Base-by-base conservation (phyloP, 352 stramenopile species). In the Phytophthora constricta region DNA sequence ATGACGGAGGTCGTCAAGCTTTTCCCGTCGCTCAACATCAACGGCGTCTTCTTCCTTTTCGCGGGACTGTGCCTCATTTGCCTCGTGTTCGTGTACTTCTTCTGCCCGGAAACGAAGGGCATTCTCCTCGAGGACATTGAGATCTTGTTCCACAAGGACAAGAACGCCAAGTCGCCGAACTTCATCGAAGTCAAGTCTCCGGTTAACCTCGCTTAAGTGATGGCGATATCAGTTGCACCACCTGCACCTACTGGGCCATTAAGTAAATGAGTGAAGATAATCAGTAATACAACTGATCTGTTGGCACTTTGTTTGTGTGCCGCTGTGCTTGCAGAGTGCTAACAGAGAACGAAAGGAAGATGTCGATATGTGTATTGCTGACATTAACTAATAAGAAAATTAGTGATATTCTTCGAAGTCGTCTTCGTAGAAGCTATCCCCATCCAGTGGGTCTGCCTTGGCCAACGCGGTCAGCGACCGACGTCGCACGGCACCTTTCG, bases 351-450 rank as follows among this genome's bases (percentile, higher is more conserved):
- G n/a, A n/a, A n/a, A n/a, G n/a, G n/a, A n/a, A n/a, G n/a, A n/a
- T n/a, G n/a, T n/a, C n/a, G n/a, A n/a, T n/a, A n/a, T n/a, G n/a
- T n/a, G n/a, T n/a, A n/a, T n/a, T n/a, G n/a, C n/a, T n/a, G n/a
- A n/a, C n/a, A n/a, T n/a, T n/a, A n/a, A n/a, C n/a, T n/a, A n/a
- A n/a, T n/a, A n/a, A n/a, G n/a, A n/a, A n/a, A n/a, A 7, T 37
- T 11, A 37, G 31, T 64, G 65, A 61, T 74, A 93, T 20, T 90
- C 83, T 45, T 95, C 87, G 70, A 95, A 95, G 56, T 93, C 87
- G 48, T 93, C 85, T 72, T 95, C 87, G 49, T 92, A 93, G 48
- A 73, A 77, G 47, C 41, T 74, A 34, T 88, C 83, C 3, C 82
- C 74, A 26, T 91, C 82, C 20, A 86, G 54, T 9, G 80, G 76